Evolutionary conservation across 345 rosid species (phyloP).

Genomic region (Erodium maritimum): DNA sequence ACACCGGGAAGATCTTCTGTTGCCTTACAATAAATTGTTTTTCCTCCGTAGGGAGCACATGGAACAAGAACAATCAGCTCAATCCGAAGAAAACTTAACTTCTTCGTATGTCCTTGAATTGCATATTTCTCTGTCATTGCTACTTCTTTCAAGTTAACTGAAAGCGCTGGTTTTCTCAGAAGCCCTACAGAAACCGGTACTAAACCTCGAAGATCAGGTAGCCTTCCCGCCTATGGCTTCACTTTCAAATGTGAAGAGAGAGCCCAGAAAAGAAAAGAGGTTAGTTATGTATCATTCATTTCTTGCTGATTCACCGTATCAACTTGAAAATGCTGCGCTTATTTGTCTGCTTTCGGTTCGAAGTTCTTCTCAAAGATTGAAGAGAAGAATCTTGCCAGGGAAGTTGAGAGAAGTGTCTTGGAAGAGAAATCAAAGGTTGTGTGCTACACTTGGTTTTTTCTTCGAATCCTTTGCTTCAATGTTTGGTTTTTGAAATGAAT

Average conservation of each 20-base stretch:
- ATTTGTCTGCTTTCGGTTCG: background rate
- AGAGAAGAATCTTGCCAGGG: slow-evolving; percentile 26
- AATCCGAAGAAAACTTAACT: no score
- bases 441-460: slow-evolving; percentile 2
- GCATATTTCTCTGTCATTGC: background rate
- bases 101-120: background rate
- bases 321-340: background rate
- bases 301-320: no score
- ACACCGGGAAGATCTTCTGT: no score
- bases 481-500: background rate
- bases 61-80: no score
- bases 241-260: slow-evolving; percentile 33
- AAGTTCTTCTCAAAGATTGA: slow-evolving; percentile 29
- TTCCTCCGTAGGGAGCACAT: no score
- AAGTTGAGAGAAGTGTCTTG: slow-evolving; percentile 19
- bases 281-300: slow-evolving; percentile 5
- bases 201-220: slow-evolving; percentile 16
- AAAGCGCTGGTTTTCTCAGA: background rate
- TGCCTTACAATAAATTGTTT: no score
- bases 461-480: background rate
- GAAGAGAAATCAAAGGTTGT: slow-evolving; percentile 30
- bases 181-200: slow-evolving; percentile 2
- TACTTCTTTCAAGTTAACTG: background rate
- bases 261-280: slow-evolving; percentile 36
- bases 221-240: slow-evolving; percentile 30